phyloP scores from a whole-genome alignment of 2,329 filamentous ascomycete genomes.

The Ambrosiella beaveri region DNA sequence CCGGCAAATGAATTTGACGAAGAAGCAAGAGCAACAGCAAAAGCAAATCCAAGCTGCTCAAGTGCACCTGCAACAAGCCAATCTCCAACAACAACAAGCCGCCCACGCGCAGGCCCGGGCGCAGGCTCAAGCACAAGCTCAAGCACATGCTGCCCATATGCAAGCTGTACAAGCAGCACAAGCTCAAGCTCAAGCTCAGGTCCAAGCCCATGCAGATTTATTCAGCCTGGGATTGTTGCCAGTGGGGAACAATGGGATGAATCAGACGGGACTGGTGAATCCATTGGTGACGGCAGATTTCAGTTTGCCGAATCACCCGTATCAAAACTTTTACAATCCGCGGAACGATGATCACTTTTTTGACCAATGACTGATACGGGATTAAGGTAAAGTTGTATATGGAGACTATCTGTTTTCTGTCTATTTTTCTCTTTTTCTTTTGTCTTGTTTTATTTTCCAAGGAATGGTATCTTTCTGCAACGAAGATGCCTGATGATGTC shows the following conservation, averaged over 20 bases:
- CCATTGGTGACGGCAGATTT: conserved; percentile 63
- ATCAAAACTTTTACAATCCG: conserved; percentile 63
- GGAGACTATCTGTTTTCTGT: not conserved
- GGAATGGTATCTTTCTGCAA: not conserved
- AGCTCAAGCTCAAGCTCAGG: conserved; percentile 9
- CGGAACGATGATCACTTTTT: conserved; percentile 29
- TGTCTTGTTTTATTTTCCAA: not conserved
- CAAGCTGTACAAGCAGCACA: conserved; percentile 6
- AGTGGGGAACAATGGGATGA: not conserved
- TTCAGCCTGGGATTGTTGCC: conserved; percentile 1
- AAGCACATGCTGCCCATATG: conserved; percentile 5
- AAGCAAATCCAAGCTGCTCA: conserved; percentile 11
- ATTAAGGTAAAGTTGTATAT: not conserved
- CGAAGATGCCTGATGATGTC: not conserved
- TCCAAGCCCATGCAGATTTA: not conserved
- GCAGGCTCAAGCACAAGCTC: conserved; percentile 13
- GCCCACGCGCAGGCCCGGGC: conserved; percentile 10
- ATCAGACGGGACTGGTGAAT: conserved; percentile 31
- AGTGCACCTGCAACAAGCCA: conserved; percentile 11
- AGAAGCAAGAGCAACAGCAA: conserved; percentile 13
- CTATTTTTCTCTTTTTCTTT: not conserved
- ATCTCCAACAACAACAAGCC: conserved; percentile 2
- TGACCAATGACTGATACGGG: not conserved
- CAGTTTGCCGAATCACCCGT: conserved; percentile 60
- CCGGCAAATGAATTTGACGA: conserved; percentile 7